Percentiles rank a stretch among this genome's conserved stretches.
These are phyloP conservation scores for Alternaria novae-zelandiae DNA, from an alignment of 2,329 filamentous ascomycete species.

Conservation along the genomic window DNA sequence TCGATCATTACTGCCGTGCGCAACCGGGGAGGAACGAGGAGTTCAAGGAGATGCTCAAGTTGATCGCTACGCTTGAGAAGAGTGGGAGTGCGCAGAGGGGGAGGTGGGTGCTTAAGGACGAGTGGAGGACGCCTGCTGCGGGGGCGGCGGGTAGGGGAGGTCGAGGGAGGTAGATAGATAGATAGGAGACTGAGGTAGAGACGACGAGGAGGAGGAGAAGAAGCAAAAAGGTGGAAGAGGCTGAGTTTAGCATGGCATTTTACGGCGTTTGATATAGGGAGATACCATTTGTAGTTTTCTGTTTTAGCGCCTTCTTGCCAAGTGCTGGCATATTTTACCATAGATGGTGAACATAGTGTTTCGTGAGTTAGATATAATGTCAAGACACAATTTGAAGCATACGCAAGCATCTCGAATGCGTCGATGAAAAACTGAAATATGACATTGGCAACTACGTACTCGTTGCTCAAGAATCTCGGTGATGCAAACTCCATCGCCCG, in stretches of 20 bases:
- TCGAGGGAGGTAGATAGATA: neutral
- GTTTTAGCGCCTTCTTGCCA: neutral
- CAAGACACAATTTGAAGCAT: neutral
- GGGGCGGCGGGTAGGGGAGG: neutral
- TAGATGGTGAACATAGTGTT: neutral
- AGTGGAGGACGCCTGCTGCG: constrained; percentile 43
- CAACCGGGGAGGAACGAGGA: constrained; percentile 69
- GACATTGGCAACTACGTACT: too few relatives aligned
- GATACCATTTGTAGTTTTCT: neutral
- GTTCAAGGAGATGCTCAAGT: constrained; percentile 81
- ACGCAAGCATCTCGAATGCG: too few relatives aligned
- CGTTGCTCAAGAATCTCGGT: rapidly evolving
- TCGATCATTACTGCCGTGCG: constrained; percentile 78
- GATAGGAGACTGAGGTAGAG: too few relatives aligned
- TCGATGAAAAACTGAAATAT: too few relatives aligned
- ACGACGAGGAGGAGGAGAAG: too few relatives aligned
- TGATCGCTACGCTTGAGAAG: constrained; percentile 74
- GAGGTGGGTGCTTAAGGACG: constrained; percentile 66
- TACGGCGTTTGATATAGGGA: neutral
- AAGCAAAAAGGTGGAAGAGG: too few relatives aligned
- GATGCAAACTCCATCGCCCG: too few relatives aligned
- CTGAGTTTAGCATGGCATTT: neutral
- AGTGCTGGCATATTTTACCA: neutral
- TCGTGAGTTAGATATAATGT: neutral
- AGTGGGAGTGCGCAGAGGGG: constrained; percentile 57